Conservation (phyloP, 306 rosid species). For the Gastrolobium villosum region DNA sequence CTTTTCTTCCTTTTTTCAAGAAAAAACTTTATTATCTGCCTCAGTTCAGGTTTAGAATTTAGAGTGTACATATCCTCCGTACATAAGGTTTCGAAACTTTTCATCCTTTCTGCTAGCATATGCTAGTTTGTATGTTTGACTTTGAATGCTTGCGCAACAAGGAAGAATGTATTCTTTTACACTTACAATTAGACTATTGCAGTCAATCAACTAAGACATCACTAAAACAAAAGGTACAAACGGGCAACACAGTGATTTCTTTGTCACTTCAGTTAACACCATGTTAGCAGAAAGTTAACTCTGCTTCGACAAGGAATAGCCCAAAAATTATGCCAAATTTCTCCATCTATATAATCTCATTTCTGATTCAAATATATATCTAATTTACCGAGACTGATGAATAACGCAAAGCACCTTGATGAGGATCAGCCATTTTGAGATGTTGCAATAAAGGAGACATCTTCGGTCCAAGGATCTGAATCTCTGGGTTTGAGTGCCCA, state of each 20-base stretch:
- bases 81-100: background rate
- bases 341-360: conserved; percentile 17
- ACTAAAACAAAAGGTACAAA: conserved; percentile 23
- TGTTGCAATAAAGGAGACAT: conserved; percentile 59
- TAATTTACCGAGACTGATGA: conserved; percentile 43
- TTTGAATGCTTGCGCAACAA: conserved; percentile 24
- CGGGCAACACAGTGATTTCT: conserved; percentile 21
- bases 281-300: conserved; percentile 31
- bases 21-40: conserved; percentile 10
- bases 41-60: background rate
- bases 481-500: conserved; percentile 69
- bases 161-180: conserved; percentile 2
- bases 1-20: background rate
- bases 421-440: conserved; percentile 42
- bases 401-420: conserved; percentile 56
- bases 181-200: background rate
- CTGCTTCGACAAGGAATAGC: conserved; percentile 18
- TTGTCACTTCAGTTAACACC: conserved; percentile 17
- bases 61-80: conserved; percentile 35
- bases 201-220: conserved; percentile 2
- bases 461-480: conserved; percentile 68
- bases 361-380: conserved; percentile 5
- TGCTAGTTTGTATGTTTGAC: background rate
- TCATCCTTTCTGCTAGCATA: background rate
- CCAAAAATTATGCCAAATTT: conserved; percentile 2